Evolutionary conservation across 805 yeast species (phyloP).

Genomic region (Candida coquimbonensis): DNA sequence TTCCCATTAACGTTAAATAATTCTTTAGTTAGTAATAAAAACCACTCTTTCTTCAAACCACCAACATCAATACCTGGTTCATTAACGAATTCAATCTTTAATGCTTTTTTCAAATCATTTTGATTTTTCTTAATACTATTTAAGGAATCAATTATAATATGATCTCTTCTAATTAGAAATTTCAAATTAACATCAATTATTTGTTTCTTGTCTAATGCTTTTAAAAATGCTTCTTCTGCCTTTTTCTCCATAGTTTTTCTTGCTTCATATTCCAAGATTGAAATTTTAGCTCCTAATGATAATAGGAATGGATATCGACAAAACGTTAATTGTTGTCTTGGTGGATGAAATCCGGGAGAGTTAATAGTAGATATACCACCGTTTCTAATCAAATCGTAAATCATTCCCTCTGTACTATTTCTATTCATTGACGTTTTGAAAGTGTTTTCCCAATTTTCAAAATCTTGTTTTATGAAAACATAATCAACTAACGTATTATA

Average conservation of each 20-base stretch:
- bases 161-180: conserved; percentile 59
- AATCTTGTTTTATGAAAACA: conserved; percentile 71
- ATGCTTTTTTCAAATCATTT: conserved; percentile 60
- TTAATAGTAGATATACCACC: conserved; percentile 8
- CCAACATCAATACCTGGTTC: conserved; percentile 97
- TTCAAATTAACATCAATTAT: conserved; percentile 63
- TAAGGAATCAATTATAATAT: conserved; percentile 70
- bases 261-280: conserved; percentile 77
- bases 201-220: conserved; percentile 55
- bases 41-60: conserved; percentile 93
- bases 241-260: conserved; percentile 73
- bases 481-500: conserved; percentile 81
- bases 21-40: conserved; percentile 61
- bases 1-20: conserved; percentile 55
- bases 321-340: conserved; percentile 40
- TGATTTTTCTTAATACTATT: conserved; percentile 48
- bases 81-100: conserved; percentile 71
- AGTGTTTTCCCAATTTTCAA: conserved; percentile 68
- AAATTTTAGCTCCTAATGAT: conserved; percentile 75
- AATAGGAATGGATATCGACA: conserved; percentile 82
- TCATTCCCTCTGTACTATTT: conserved; percentile 1
- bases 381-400: conserved; percentile 11
- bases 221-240: conserved; percentile 85
- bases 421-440: conserved; percentile 13
- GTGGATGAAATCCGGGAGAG: conserved; percentile 1